Conservation (phyloP, 441 rosid species). For the Melastoma candidum region DNA sequence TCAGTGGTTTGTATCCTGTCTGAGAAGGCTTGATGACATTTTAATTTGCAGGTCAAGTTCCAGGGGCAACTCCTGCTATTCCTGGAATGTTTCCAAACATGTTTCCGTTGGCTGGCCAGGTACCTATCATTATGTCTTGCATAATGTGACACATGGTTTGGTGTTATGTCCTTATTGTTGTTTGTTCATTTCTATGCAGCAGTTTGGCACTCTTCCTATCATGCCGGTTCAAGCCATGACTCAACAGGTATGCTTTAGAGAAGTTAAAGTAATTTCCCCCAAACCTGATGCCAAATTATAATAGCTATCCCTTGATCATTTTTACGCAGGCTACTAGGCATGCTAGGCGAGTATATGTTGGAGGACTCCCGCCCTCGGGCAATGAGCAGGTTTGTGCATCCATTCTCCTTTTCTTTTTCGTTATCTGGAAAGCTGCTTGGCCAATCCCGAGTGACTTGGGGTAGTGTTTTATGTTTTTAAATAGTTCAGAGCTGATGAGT, state of each 20-base stretch:
- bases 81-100: slow-evolving; percentile 81
- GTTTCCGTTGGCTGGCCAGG: slow-evolving; percentile 74
- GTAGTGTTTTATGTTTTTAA: not conserved
- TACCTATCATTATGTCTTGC: slow-evolving; percentile 14
- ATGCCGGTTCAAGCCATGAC: slow-evolving; percentile 99
- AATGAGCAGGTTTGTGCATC: slow-evolving; percentile 52
- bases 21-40: slow-evolving; percentile 1
- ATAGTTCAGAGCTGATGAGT: slow-evolving; percentile 10
- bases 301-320: not conserved
- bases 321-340: slow-evolving; percentile 83
- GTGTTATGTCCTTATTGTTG: slow-evolving; percentile 8
- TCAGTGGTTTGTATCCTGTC: not conserved
- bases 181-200: slow-evolving; percentile 33
- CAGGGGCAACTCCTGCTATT: slow-evolving; percentile 51
- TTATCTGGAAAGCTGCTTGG: no score
- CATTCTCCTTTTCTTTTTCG: not conserved
- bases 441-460: no score
- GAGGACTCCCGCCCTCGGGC: slow-evolving; percentile 90
- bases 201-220: slow-evolving; percentile 63
- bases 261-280: not conserved
- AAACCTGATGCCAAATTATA: not conserved
- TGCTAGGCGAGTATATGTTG: slow-evolving; percentile 95
- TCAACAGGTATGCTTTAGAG: slow-evolving; percentile 60
- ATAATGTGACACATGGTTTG: slow-evolving; percentile 7
- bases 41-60: slow-evolving; percentile 50